Conservation (phyloP, 2,329 filamentous ascomycete genomes). For the Penicillium paneum region DNA sequence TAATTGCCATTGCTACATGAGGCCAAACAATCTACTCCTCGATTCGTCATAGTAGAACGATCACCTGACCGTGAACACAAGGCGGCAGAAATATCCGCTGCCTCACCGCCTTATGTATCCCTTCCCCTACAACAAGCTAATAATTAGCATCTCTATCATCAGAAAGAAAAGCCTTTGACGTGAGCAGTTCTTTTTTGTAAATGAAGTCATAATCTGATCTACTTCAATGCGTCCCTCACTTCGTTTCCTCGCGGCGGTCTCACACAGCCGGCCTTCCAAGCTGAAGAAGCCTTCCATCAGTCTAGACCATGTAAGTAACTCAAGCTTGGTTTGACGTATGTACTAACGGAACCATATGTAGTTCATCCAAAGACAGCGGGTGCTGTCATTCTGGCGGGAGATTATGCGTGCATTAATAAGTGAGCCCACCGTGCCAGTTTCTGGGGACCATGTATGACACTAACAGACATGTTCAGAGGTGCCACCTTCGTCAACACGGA, state of each 20-base stretch:
- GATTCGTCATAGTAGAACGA: neutral
- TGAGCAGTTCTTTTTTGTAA: neutral
- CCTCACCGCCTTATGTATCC: constrained; percentile 1
- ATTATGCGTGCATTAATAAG: constrained; percentile 43
- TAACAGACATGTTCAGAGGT: constrained; percentile 30
- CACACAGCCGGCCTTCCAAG: constrained; percentile 31
- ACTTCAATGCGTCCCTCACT: constrained; percentile 30
- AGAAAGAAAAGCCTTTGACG: neutral
- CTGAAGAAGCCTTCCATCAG: constrained; percentile 37
- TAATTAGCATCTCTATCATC: neutral
- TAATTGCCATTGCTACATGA: too few species aligned
- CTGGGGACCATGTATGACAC: neutral
- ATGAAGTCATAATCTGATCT: constrained; percentile 4
- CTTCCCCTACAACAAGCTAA: neutral
- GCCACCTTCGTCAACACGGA: constrained; percentile 39
- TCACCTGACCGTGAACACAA: neutral
- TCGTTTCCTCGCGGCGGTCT: constrained; percentile 29
- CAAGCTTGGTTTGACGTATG: neutral
- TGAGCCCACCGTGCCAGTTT: constrained; percentile 14
- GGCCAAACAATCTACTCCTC: neutral
- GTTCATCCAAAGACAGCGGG: constrained; percentile 46
- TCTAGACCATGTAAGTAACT: constrained; percentile 38
- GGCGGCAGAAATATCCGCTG: neutral
- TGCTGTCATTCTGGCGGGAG: constrained; percentile 44
- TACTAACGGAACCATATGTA: constrained; percentile 11